phyloP scores from a whole-genome alignment of 768 basidiomycete genomes.

The Panaeolus cyanescens region DNA sequence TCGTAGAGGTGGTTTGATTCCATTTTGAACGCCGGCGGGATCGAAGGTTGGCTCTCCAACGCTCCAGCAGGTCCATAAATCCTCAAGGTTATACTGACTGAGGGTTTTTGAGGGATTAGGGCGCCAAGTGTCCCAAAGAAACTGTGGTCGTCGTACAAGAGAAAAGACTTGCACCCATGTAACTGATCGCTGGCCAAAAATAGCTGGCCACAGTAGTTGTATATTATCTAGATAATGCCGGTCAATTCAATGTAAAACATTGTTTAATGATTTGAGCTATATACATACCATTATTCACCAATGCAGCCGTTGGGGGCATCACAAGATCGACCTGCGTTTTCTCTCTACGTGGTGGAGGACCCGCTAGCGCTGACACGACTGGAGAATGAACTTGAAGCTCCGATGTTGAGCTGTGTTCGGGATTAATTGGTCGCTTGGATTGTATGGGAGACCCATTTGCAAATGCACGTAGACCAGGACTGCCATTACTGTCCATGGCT shows the following conservation, averaged over 20 bases:
- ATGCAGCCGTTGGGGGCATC: slow-evolving; percentile 18
- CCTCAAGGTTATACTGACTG: slow-evolving; percentile 16
- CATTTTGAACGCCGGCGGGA: slow-evolving; percentile 15
- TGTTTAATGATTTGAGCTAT: not conserved
- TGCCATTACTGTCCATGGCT: not conserved
- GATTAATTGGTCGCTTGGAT: not conserved
- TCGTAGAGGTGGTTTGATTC: slow-evolving; percentile 26
- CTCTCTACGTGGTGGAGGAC: slow-evolving; percentile 2
- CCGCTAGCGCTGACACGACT: slow-evolving; percentile 3
- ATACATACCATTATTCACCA: slow-evolving; percentile 17
- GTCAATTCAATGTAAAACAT: too few species aligned
- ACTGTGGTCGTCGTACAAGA: slow-evolving; percentile 18
- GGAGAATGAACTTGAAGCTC: not conserved
- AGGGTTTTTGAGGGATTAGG: slow-evolving; percentile 23
- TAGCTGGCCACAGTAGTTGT: slow-evolving; percentile 15
- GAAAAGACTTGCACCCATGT: slow-evolving; percentile 23
- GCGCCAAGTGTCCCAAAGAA: slow-evolving; percentile 26
- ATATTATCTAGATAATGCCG: slow-evolving; percentile 8
- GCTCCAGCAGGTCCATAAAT: slow-evolving; percentile 19
- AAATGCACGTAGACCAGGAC: not conserved
- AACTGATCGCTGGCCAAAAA: slow-evolving; percentile 22
- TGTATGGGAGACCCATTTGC: not conserved
- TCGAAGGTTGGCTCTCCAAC: slow-evolving; percentile 20
- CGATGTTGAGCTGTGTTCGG: not conserved
- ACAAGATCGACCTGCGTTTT: slow-evolving; percentile 22